Evolutionary conservation across 805 yeast genomes (phyloP), one percentile per base, ranked within the genome.

Genomic region (Yamadazyma scolyti): DNA sequence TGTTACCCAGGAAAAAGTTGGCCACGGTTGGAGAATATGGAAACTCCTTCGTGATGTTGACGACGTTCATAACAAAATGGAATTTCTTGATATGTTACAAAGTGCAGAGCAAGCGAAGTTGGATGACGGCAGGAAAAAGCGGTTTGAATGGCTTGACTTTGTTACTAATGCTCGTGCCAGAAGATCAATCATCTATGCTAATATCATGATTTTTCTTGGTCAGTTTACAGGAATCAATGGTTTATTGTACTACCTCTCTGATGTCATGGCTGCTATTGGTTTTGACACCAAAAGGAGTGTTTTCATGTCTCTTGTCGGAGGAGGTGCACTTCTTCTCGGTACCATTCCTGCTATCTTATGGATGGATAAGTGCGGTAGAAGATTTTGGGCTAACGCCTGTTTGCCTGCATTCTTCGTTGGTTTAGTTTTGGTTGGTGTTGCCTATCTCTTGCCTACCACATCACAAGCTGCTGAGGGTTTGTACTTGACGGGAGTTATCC

Each of bases 221-320:
- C 85, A 78, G 52, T 68, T 78, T 58, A 77, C 83, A 4, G 84
- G 84, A 62, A 72, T 78, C 44, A 78, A 78, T 46, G 83, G 79
- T 23, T 71, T 78, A 36, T 66, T 77, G 73, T 78, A 77, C 60
- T 74, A 78, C 16, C 14, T 24, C 19, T 24, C 27, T 54, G 72
- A 71, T 3, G 56, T 78, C 47, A 71, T 78, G 76, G 49, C 45
- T 3, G 57, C 62, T 20, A 74, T 78, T 46, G 82, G 82, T 6
- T 78, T 79, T 54, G 39, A 51, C 36, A 54, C 55, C 13, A 71
- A 71, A 46, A 53, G 68, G 30, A 58, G 79, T 15, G 81, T 77
- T 6, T 73, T 76, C 46, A 77, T 78, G 83, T 77, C 83, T 6
- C 65, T 77, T 48, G 84, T 78, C 14, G 82, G 82, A 31, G 84